Conservation (phyloP, 202 grass and related monocot genomes). For the Elaeis oleifera region DNA sequence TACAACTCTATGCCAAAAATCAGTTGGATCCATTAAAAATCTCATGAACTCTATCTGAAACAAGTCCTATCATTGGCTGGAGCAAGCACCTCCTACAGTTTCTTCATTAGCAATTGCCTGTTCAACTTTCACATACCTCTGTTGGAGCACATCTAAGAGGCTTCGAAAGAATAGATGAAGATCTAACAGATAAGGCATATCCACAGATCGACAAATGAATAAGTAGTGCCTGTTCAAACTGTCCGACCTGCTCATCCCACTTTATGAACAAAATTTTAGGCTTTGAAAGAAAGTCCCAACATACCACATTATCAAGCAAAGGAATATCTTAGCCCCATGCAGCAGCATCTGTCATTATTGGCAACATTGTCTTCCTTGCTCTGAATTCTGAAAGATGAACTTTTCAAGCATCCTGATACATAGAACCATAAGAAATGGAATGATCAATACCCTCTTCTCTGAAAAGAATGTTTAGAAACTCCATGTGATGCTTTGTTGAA, state of each 20-base stretch:
- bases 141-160: slow-evolving; percentile 74
- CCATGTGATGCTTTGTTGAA: slow-evolving; percentile 86
- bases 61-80: slow-evolving; percentile 73
- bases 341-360: slow-evolving; percentile 97
- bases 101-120: slow-evolving; percentile 61
- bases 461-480: slow-evolving; percentile 89
- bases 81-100: slow-evolving; percentile 75
- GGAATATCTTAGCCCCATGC: slow-evolving; percentile 90
- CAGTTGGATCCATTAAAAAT: slow-evolving; percentile 53
- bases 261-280: slow-evolving; percentile 90
- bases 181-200: slow-evolving; percentile 71
- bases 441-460: slow-evolving; percentile 64
- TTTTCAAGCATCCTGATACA: slow-evolving; percentile 90
- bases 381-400: slow-evolving; percentile 84
- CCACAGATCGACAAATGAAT: slow-evolving; percentile 83
- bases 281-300: slow-evolving; percentile 90
- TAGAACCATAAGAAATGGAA: slow-evolving; percentile 81
- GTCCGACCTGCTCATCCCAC: slow-evolving; percentile 76
- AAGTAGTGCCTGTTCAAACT: slow-evolving; percentile 80
- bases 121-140: slow-evolving; percentile 66
- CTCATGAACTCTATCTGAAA: slow-evolving; percentile 75
- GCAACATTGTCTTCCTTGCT: slow-evolving; percentile 74
- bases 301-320: slow-evolving; percentile 95
- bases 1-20: slow-evolving; percentile 53
- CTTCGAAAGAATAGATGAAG: slow-evolving; percentile 85